phyloP scores from a whole-genome alignment of 2,329 filamentous ascomycete species.

The Fusarium palustre region DNA sequence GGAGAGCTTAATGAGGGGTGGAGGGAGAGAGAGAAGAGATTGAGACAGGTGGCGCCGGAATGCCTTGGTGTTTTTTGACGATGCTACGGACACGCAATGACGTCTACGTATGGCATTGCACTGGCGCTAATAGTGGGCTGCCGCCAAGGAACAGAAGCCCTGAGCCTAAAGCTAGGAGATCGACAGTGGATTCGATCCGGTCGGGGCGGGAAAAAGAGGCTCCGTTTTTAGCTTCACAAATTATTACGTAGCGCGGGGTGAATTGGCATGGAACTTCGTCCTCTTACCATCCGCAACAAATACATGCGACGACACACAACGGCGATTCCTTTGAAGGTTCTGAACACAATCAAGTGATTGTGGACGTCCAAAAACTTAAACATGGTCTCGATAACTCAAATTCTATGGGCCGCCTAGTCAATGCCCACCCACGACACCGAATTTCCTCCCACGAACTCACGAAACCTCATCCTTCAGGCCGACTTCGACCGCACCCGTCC shows the following conservation, averaged over 20 bases:
- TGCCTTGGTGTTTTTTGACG: slow-evolving; percentile 31
- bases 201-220: slow-evolving; percentile 30
- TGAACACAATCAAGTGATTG: slow-evolving; percentile 8
- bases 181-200: slow-evolving; percentile 14
- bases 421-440: not conserved
- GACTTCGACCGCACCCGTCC: not conserved
- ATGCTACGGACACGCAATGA: slow-evolving; percentile 38
- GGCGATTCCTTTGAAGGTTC: not conserved
- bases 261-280: not conserved
- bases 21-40: not conserved
- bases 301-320: not conserved
- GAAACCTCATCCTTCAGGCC: not conserved
- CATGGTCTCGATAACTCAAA: not conserved
- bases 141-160: slow-evolving; percentile 19
- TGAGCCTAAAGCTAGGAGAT: not conserved
- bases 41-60: slow-evolving; percentile 13
- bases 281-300: not conserved
- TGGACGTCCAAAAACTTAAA: not conserved
- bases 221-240: slow-evolving; percentile 11
- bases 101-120: slow-evolving; percentile 37
- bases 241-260: slow-evolving; percentile 14
- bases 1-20: not conserved
- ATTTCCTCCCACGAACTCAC: too few species aligned
- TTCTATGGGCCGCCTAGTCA: not conserved
- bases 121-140: slow-evolving; percentile 28